Evolutionary conservation across 441 rosid species (phyloP), one percentile per base, ranked within the genome.

Genomic region (Biscutella laevigata): DNA sequence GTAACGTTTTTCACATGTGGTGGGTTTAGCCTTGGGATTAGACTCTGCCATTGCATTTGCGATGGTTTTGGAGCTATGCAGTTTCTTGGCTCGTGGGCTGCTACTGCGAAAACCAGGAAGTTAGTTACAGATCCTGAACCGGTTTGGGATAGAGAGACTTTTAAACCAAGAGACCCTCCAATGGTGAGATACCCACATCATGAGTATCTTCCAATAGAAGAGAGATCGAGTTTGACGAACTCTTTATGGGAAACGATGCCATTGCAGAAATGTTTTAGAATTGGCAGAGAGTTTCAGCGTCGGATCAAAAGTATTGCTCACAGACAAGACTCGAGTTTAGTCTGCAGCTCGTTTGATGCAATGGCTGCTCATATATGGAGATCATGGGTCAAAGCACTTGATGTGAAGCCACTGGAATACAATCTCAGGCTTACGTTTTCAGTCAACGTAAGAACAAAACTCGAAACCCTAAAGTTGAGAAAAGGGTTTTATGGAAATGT

Each of bases 11-110:
- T 90, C 55, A 52, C 80, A 4, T 90, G 92, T 40, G 96, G 95
- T 48, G 92, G 96, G 0, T 81, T 84, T 60, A 79, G 95, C 69
- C 76, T 87, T 6, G 98, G 95, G 28, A 64, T 87, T 11, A 79
- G 96, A 51, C 82, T 87, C 7, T 90, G 95, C 61, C 95, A 87
- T 54, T 90, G 95, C 68, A 82, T 84, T 40, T 87, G 83, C 8
- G 96, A 87, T 58, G 98, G 97, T 47, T 63, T 87, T 10, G 95
- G 96, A 6, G 98, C 98, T 1, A 90, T 90, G 96, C 90, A 87
- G 61, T 78, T 87, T 60, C 83, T 90, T 2, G 67, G 69, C 11
- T 80, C 95, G 0, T 84, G 98, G 97, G 86, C 89, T 11, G 77
- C 88, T 16, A 77, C 84, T 0, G 78, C 92, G 0, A 82, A 74